Evolutionary conservation across 345 rosid genomes (phyloP).

Genomic region (Pistacia vera): DNA sequence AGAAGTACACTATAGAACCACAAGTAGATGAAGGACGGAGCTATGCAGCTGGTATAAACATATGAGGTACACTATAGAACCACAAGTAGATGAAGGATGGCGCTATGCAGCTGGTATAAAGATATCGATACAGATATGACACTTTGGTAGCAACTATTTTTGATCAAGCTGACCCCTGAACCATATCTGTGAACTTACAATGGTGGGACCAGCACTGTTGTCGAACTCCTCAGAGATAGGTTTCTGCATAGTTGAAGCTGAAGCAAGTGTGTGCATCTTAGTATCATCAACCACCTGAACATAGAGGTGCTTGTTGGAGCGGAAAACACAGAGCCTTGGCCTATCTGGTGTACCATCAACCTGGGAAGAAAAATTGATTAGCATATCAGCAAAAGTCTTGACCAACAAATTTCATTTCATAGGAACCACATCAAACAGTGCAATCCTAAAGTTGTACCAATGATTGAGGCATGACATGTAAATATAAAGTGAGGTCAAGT

Average conservation of each 20-base stretch:
- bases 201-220: slow-evolving; percentile 70
- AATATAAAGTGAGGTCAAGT: neutral
- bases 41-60: neutral
- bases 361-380: slow-evolving; percentile 30
- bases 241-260: slow-evolving; percentile 86
- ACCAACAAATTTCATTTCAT: neutral
- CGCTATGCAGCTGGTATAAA: neutral
- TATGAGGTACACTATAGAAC: neutral
- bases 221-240: slow-evolving; percentile 62
- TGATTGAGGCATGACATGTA: neutral
- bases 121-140: neutral
- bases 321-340: slow-evolving; percentile 80
- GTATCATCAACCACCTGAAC: slow-evolving; percentile 96
- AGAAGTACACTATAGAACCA: too few species aligned
- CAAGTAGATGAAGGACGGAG: slow-evolving; percentile 21
- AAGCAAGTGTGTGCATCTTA: slow-evolving; percentile 96
- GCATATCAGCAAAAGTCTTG: neutral
- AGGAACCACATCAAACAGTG: too few species aligned
- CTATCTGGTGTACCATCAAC: slow-evolving; percentile 84
- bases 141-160: neutral
- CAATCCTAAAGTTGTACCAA: neutral
- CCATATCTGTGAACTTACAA: slow-evolving; percentile 53
- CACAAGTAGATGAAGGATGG: slow-evolving; percentile 21
- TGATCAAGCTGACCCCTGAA: neutral
- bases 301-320: slow-evolving; percentile 90